Base-by-base conservation (phyloP, 2,329 filamentous ascomycete genomes). In the Didymellaceae sp. region DNA sequence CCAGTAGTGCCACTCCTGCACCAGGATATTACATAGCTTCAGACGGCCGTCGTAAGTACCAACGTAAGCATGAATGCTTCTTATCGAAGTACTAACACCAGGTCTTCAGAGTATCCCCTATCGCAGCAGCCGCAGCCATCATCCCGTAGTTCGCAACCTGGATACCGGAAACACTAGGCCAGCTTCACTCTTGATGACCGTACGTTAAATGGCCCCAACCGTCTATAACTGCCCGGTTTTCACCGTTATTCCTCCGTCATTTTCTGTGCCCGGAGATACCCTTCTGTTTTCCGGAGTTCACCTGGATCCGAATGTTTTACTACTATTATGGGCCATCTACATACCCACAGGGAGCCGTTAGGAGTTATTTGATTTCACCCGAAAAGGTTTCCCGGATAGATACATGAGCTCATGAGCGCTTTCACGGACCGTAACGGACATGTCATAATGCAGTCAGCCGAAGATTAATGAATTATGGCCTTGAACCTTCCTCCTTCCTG, bases 11-110 rank as follows among this genome's bases (percentile, higher is more conserved):
- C 53, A 60, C 61, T 49, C 60, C 65, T 52, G 59, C 62, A 25
- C 67, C 68, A 49, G 68, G 70, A 45, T 72, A 70, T 55, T 72
- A 72, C 59, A 68, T 70, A 48, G 69, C 68, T 51, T 72, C 69
- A 26, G 70, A 73, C 54, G 70, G 70, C 57, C 65, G 64, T 37
- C 64, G 70, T 73, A 70, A 72, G 70, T 72, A 14, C 17, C 7
- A 26, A 52, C 13, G 18, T 22, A 5, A 16, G 13, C 11, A 25
- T 31, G 37, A 26, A 25, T 20, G 18, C 31, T 21, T 33, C 9
- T 28, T 17, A 18, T 28, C 22, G 20, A 31, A 34, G 11, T 38
- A 46, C 68, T 71, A 52, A 72, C 52, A 26, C 6, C 9, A n/a
- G 7, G 21, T 20, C 16, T 20, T 16, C 59, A 73, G 68, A 71